Percentiles rank a stretch among this genome's conserved stretches.
Conservation (phyloP, 768 basidiomycete species). For the Tricholoma sp. region DNA sequence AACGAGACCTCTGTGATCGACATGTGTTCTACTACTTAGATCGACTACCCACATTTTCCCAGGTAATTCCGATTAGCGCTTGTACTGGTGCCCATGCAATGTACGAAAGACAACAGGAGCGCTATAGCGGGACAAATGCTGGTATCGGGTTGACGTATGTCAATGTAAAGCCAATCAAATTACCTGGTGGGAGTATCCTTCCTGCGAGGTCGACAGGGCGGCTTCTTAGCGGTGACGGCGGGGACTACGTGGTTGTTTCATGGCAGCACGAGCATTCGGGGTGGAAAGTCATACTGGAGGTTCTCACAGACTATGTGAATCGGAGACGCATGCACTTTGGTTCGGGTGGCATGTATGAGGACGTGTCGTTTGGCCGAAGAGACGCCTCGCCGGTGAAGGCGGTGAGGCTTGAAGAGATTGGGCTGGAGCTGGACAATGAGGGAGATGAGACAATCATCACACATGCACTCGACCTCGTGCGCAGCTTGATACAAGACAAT, state of each 20-base stretch:
- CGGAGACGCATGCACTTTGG: slow-evolving; percentile 43
- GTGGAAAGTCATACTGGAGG: slow-evolving; percentile 82
- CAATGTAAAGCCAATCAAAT: slow-evolving; percentile 60
- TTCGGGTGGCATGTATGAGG: slow-evolving; percentile 39
- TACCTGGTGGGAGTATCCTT: slow-evolving; percentile 74
- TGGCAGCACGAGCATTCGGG: slow-evolving; percentile 85
- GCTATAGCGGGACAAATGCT: slow-evolving; percentile 43
- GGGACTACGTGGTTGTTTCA: slow-evolving; percentile 62
- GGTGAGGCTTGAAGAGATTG: slow-evolving; percentile 61
- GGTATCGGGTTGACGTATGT: slow-evolving; percentile 52
- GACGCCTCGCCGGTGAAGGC: slow-evolving; percentile 33
- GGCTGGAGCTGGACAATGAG: slow-evolving; percentile 59
- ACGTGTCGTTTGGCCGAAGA: slow-evolving; percentile 49
- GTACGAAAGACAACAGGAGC: slow-evolving; percentile 63
- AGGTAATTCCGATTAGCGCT: slow-evolving; percentile 58
- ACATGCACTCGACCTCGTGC: slow-evolving; percentile 74
- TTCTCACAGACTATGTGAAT: slow-evolving; percentile 72
- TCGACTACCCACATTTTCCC: slow-evolving; percentile 67
- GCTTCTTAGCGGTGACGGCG: slow-evolving; percentile 67
- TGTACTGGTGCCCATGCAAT: slow-evolving; percentile 66
- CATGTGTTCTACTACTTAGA: slow-evolving; percentile 77
- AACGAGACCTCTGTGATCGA: slow-evolving; percentile 55
- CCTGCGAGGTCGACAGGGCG: slow-evolving; percentile 63
- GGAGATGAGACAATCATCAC: slow-evolving; percentile 65
- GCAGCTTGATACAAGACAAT: slow-evolving; percentile 71